Percentiles rank a stretch among this genome's conserved stretches.
Conservation (phyloP, 805 yeast genomes). For the Myxozyma melibiosi region DNA sequence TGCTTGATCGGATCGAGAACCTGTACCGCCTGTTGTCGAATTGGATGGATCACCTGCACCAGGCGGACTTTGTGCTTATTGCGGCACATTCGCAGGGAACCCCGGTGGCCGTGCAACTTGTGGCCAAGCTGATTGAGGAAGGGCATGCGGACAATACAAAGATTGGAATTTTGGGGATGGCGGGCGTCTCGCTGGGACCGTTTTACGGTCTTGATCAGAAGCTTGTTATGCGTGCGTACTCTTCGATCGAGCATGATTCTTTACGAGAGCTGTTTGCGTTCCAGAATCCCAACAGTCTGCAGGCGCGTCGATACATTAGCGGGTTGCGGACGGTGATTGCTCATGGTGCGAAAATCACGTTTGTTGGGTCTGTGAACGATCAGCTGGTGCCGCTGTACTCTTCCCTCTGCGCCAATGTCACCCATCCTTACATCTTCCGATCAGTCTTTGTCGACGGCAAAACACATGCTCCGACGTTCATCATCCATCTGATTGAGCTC, state of each 20-base stretch:
- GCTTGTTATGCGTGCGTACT: slow-evolving; percentile 80
- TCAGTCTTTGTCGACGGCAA: slow-evolving; percentile 87
- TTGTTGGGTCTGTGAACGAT: slow-evolving; percentile 89
- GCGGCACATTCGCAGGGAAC: slow-evolving; percentile 97
- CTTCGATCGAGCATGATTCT: slow-evolving; percentile 87
- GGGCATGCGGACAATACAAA: slow-evolving; percentile 50
- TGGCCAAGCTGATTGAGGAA: slow-evolving; percentile 70
- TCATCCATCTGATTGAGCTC: slow-evolving; percentile 69
- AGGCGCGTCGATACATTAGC: slow-evolving; percentile 69
- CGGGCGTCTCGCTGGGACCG: slow-evolving; percentile 94
- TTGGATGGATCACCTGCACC: slow-evolving; percentile 58
- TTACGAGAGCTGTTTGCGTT: slow-evolving; percentile 84
- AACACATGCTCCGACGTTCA: slow-evolving; percentile 68
- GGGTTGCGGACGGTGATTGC: slow-evolving; percentile 65
- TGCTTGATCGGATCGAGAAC: slow-evolving; percentile 80
- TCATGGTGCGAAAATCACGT: slow-evolving; percentile 73
- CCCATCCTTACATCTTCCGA: slow-evolving; percentile 86
- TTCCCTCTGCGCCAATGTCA: slow-evolving; percentile 74
- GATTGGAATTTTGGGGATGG: slow-evolving; percentile 86
- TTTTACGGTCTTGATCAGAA: slow-evolving; percentile 87
- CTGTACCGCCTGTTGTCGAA: slow-evolving; percentile 71
- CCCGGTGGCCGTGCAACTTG: slow-evolving; percentile 79
- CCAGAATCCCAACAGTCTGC: slow-evolving; percentile 72
- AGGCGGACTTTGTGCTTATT: slow-evolving; percentile 83
- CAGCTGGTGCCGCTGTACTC: slow-evolving; percentile 93